Evolutionary conservation across 352 stramenopile genomes (phyloP), one percentile per base, ranked within the genome.

Genomic region (Globisporangium rhizosaccharum): DNA sequence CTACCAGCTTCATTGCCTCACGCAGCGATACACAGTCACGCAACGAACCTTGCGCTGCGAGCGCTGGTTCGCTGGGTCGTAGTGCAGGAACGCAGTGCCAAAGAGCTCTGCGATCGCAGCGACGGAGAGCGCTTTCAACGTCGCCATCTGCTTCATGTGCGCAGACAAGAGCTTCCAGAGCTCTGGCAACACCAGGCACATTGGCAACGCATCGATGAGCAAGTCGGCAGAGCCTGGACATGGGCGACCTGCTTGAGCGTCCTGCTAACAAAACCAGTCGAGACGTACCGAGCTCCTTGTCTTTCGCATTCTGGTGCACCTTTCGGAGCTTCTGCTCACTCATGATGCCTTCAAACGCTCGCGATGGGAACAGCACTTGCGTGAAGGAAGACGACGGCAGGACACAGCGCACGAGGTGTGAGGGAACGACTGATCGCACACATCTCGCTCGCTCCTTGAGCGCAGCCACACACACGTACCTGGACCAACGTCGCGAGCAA

Each of bases 291-390:
- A 77, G 61, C 62, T 90, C 77, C 51, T 85, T 90, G 48, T 86
- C 73, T 57, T 89, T 89, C 36, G 71, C 76, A 41, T 75, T 73
- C 53, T 90, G 78, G 57, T 92, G 80, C 6, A 88, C 65, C 58
- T 92, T 92, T 41, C 82, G 75, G 20, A 94, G 72, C 39, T 88
- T 87, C 57, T 88, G 75, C 33, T 90, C 75, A 56, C 74, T 90
- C 70, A 94, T 85, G 51, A 92, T 92, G 3, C 80, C 84, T 73
- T 90, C 84, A 51, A 94, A 91, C 14, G 79, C 72, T 54, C 86
- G 82, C 2, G 68, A 39, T 30, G 82, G 78, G 33, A 92, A 94
- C 7, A 92, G 55, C 20, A 75, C 80, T 94, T 53, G 7, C 62
- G 7, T n/a, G 15, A 48, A 51, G 11, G 15, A 48, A 9, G 36